Evolutionary conservation across 306 rosid genomes (phyloP), one percentile per base, ranked within the genome.

Genomic region (Myrica gale): DNA sequence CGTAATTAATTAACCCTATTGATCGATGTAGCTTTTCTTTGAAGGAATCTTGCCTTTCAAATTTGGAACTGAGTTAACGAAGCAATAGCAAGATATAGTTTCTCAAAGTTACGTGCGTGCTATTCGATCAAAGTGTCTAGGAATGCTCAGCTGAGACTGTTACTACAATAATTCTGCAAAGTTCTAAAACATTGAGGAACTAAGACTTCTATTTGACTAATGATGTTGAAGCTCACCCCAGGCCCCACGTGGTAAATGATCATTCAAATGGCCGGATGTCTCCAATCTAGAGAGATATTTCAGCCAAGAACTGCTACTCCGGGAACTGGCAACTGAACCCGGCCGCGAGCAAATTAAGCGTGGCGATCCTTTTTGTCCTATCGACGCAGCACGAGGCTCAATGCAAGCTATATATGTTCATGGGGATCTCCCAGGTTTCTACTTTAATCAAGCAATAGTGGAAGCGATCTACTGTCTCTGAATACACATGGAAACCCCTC

Each of bases 361-460:
- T 61, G 45, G 44, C 68, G 20, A 77, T 61, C 73, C 65, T 78
- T 68, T 73, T 82, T 60, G 79, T 78, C 77, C 54, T 71, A 71
- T 57, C 72, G 53, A 81, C 32, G 63, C 81, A 48, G 16, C 32
- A 42, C 60, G 17, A 6, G 69, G 82, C 73, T 72, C 73, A 46
- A 75, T 73, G 67, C 69, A 32, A 73, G 16, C 15, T 63, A 32
- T 32, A 32, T 32, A 32, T 32, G 37, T 81, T 82, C 79, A 41
- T 82, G 48, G 85, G 85, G 85, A 82, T 82, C 85, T 62, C 82
- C 79, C 78, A 69, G 45, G 57, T 57, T 39, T 16, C 17, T 71
- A 13, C 48, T 66, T 51, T 6, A 58, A 74, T 62, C 19, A 39
- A 32, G 20, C 48, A n/a, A 1, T 63, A n/a, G 63, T 61, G 67